phyloP scores from a whole-genome alignment of 2,329 filamentous ascomycete genomes.

The Plenodomus tracheiphilus region DNA sequence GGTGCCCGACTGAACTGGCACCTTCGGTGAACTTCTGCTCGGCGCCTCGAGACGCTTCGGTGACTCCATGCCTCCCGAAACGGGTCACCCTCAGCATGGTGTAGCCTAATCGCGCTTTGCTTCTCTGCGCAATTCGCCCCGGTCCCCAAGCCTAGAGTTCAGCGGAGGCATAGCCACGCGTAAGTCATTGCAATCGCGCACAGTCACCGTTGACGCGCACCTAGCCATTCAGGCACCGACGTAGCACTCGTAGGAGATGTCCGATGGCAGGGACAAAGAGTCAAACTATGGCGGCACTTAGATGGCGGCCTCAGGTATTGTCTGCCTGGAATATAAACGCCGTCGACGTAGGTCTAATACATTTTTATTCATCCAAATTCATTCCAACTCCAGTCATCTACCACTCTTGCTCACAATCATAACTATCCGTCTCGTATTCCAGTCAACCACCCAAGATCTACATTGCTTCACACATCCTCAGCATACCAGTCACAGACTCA shows the following conservation, averaged over 20 bases:
- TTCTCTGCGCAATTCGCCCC: slow-evolving; percentile 27
- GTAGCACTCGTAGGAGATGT: slow-evolving; percentile 24
- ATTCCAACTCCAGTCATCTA: slow-evolving; percentile 19
- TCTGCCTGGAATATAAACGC: slow-evolving; percentile 40
- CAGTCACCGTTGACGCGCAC: slow-evolving; percentile 23
- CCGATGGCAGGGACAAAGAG: slow-evolving; percentile 23
- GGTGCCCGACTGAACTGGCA: slow-evolving; percentile 15
- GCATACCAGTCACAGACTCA: not conserved
- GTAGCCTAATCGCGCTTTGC: slow-evolving; percentile 27
- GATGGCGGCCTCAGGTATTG: slow-evolving; percentile 36
- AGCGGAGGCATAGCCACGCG: slow-evolving; percentile 31
- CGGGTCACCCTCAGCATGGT: slow-evolving; percentile 4
- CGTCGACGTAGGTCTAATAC: slow-evolving; percentile 5
- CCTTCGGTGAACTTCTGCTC: slow-evolving; percentile 16
- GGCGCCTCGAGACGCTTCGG: slow-evolving; percentile 6
- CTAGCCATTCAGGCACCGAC: slow-evolving; percentile 34
- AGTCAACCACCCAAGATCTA: slow-evolving; percentile 17
- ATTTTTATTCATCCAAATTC: slow-evolving; percentile 14
- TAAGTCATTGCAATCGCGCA: slow-evolving; percentile 35
- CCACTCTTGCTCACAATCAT: slow-evolving; percentile 7
- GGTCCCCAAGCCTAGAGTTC: slow-evolving; percentile 14
- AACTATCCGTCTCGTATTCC: slow-evolving; percentile 14
- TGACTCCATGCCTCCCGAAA: slow-evolving; percentile 29
- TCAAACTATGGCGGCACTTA: slow-evolving; percentile 15
- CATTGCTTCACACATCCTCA: slow-evolving; percentile 1